These are phyloP conservation scores for Candida ovalis DNA, from an alignment of 805 yeast genomes.

Conservation along the genomic window DNA sequence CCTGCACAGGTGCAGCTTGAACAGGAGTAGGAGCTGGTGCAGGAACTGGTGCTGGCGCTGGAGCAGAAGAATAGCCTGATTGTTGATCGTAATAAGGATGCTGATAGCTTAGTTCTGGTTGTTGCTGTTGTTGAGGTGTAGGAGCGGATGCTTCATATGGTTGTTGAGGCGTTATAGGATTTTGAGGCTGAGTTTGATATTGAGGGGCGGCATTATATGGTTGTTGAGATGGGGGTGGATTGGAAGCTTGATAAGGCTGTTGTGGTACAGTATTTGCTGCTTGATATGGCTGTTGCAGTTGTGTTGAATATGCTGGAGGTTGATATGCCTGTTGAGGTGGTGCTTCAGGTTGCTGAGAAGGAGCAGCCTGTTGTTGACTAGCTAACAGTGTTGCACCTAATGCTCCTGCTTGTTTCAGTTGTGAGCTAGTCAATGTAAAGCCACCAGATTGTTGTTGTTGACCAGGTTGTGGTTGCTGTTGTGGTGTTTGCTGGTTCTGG, in stretches of 20 bases:
- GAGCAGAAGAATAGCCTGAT: background rate
- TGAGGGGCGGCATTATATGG: background rate
- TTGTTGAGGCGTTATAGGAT: constrained; percentile 2
- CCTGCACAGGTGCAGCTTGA: background rate
- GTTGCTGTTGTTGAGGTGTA: constrained; percentile 3
- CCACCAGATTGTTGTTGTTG: constrained; percentile 13
- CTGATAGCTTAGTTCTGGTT: background rate
- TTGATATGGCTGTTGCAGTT: no score
- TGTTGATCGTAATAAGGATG: background rate
- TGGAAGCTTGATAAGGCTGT: background rate
- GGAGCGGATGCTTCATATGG: background rate
- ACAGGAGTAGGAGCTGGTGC: background rate
- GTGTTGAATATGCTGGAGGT: constrained; percentile 2
- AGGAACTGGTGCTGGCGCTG: background rate
- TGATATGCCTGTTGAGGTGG: constrained; percentile 8
- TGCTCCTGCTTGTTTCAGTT: constrained; percentile 15
- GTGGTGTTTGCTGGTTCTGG: no score
- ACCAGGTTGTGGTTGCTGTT: constrained; percentile 1
- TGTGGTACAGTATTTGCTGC: constrained; percentile 4
- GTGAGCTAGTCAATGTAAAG: constrained; percentile 10
- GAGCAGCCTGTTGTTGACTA: constrained; percentile 2
- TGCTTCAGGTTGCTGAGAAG: background rate
- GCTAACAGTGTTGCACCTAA: background rate
- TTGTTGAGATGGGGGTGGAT: background rate
- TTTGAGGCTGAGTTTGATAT: constrained; percentile 4